Evolutionary conservation across 129 eudicot genomes (phyloP).

Genomic region (Flaveria linearis): DNA sequence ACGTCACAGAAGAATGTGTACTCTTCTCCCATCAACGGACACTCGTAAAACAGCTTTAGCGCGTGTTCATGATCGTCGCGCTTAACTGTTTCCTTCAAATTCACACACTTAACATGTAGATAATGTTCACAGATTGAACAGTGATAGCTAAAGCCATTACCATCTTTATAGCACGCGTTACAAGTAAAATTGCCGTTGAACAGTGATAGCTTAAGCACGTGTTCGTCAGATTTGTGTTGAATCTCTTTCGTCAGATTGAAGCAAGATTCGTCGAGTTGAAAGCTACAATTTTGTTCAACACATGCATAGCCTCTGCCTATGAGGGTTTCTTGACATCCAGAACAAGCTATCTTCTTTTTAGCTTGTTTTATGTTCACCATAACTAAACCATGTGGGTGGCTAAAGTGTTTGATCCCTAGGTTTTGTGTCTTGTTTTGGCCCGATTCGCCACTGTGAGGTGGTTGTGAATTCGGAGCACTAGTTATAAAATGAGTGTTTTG

Average conservation of each 20-base stretch:
- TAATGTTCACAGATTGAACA: slow-evolving; percentile 46
- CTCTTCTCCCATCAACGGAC: slow-evolving; percentile 26
- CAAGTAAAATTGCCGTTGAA: slow-evolving; percentile 35
- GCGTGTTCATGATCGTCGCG: slow-evolving; percentile 40
- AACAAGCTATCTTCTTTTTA: slow-evolving; percentile 37
- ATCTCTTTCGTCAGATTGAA: slow-evolving; percentile 39
- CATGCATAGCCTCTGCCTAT: slow-evolving; percentile 38
- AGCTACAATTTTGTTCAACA: slow-evolving; percentile 39
- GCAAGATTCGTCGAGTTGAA: slow-evolving; percentile 54
- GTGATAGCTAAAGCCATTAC: slow-evolving; percentile 36
- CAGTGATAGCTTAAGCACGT: no score
- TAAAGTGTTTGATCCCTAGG: slow-evolving; percentile 41
- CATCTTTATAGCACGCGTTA: slow-evolving; percentile 44
- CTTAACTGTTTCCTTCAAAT: slow-evolving; percentile 37
- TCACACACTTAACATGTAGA: slow-evolving; percentile 53
- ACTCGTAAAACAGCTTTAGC: slow-evolving; percentile 33
- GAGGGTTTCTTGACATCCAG: slow-evolving; percentile 45
- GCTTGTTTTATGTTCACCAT: slow-evolving; percentile 33
- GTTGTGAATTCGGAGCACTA: slow-evolving; percentile 19
- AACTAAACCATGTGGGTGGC: slow-evolving; percentile 53
- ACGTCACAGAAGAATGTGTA: slow-evolving; percentile 34
- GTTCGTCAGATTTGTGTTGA: slow-evolving; percentile 35
- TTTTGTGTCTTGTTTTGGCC: slow-evolving; percentile 16
- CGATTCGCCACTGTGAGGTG: slow-evolving; percentile 13
- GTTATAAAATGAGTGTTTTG: not conserved